Evolutionary conservation across 176 grass and related monocot species (phyloP).

Genomic region (Saccharum officinarum): DNA sequence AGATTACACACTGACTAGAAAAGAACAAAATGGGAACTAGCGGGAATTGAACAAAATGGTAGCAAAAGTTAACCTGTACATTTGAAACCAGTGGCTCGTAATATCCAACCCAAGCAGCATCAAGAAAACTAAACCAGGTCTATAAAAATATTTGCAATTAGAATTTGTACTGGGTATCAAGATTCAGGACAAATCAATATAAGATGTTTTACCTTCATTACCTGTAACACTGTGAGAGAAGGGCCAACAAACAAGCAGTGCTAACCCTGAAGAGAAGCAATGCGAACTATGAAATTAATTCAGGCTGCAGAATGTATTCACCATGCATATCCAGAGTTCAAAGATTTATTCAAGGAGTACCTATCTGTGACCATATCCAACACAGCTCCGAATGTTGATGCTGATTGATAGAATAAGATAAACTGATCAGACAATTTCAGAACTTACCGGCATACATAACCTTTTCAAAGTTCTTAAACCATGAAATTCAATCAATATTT

Average conservation of each 20-base stretch:
- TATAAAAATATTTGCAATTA: conserved; percentile 45
- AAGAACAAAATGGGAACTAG: neutral
- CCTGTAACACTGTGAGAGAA: conserved; percentile 96
- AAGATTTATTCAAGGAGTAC: conserved; percentile 45
- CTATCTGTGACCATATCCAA: conserved; percentile 99
- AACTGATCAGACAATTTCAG: conserved; percentile 30
- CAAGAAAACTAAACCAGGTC: conserved; percentile 91
- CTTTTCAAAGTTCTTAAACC: conserved; percentile 3
- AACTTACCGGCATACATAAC: neutral
- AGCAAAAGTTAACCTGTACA: conserved; percentile 71
- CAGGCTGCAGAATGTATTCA: conserved; percentile 16
- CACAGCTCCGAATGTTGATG: conserved; percentile 97
- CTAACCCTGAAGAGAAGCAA: conserved; percentile 78
- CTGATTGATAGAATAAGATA: conserved; percentile 50
- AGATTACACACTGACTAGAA: neutral
- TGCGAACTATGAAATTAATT: conserved; percentile 30
- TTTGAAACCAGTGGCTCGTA: conserved; percentile 96
- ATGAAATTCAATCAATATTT: neutral
- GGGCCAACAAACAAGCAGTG: conserved; percentile 86
- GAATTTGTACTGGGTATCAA: neutral
- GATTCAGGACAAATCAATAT: neutral
- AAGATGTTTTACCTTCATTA: conserved; percentile 29
- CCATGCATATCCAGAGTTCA: conserved; percentile 4
- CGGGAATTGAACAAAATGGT: conserved; percentile 15
- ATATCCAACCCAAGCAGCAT: conserved; percentile 89